A percentile compares a stretch with the other conserved stretches of the same genome.
phyloP scores from a whole-genome alignment of 2,329 filamentous ascomycete species.

The Aaosphaeria pasadenensis region DNA sequence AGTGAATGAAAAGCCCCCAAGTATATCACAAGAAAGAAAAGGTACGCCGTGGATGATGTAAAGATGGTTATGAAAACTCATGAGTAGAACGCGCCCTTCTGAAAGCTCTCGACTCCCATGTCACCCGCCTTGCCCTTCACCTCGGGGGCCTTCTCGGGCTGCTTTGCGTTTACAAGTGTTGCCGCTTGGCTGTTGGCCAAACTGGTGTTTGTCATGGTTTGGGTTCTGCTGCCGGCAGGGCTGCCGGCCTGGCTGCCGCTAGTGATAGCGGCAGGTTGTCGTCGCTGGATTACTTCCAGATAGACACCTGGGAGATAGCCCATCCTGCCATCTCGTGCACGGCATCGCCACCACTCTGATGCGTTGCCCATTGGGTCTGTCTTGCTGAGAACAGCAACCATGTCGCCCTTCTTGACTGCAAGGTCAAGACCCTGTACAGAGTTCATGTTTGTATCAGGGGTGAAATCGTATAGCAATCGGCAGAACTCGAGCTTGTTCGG shows the following conservation, averaged over 20 bases:
- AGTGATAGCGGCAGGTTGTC: constrained; percentile 47
- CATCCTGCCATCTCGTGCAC: constrained; percentile 82
- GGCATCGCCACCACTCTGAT: constrained; percentile 96
- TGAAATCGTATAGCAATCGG: constrained; percentile 90
- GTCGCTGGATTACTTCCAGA: constrained; percentile 69
- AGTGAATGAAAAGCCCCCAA: background rate
- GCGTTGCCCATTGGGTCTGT: constrained; percentile 87
- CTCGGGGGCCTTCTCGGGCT: constrained; percentile 44
- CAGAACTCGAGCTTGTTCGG: constrained; percentile 95
- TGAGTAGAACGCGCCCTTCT: constrained; percentile 67
- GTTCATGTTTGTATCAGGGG: constrained; percentile 64
- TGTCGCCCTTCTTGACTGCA: constrained; percentile 88
- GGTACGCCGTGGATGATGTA: background rate
- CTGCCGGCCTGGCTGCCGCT: constrained; percentile 40
- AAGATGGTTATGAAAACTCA: constrained; percentile 29
- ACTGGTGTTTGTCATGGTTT: constrained; percentile 53
- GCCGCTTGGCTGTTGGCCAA: constrained; percentile 38
- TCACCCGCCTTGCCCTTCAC: constrained; percentile 61
- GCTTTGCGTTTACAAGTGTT: constrained; percentile 45
- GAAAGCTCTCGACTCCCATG: constrained; percentile 66
- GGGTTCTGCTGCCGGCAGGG: constrained; percentile 48
- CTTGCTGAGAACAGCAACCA: constrained; percentile 91
- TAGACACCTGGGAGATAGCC: constrained; percentile 92
- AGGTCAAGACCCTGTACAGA: constrained; percentile 71
- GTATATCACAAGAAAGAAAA: constrained; percentile 1